A percentile compares a stretch with the other conserved stretches of the same genome.
Conservation (phyloP, 306 rosid genomes). For the Psophocarpus tetragonolobus region DNA sequence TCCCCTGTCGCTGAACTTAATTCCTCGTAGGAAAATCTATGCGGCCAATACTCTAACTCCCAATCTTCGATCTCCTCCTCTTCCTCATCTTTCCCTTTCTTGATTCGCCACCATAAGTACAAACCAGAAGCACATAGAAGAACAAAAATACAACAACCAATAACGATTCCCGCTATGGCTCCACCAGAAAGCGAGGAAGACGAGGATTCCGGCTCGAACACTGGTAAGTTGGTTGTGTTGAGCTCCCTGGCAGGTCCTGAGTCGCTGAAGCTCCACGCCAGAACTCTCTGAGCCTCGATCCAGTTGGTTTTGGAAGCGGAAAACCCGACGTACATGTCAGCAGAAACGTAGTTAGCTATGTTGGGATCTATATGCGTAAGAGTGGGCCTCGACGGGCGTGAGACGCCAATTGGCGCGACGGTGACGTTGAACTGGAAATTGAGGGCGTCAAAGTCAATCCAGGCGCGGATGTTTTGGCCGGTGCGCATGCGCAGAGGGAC, state of each 20-base stretch:
- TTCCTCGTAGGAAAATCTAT: constrained; percentile 77
- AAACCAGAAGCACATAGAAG: constrained; percentile 25
- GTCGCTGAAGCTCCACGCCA: constrained; percentile 93
- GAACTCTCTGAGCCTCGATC: constrained; percentile 74
- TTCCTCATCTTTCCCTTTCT: constrained; percentile 40
- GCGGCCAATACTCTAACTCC: constrained; percentile 93
- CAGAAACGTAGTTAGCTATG: constrained; percentile 62
- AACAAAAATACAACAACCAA: constrained; percentile 48
- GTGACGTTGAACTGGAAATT: constrained; percentile 61
- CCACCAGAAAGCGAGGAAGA: constrained; percentile 50
- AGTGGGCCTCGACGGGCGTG: constrained; percentile 63
- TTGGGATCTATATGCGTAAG: constrained; percentile 44
- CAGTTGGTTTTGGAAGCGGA: constrained; percentile 79
- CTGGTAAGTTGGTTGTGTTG: constrained; percentile 60
- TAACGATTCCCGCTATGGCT: constrained; percentile 57
- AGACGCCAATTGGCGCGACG: constrained; percentile 56
- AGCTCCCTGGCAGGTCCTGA: constrained; percentile 60
- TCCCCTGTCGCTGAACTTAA: constrained; percentile 56
- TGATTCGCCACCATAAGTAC: constrained; percentile 56
- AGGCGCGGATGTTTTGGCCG: constrained; percentile 69
- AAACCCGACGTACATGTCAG: constrained; percentile 84
- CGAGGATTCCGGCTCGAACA: constrained; percentile 40
- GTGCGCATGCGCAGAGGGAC: constrained; percentile 62
- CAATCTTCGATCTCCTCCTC: constrained; percentile 87
- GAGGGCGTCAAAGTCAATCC: constrained; percentile 79